Percentiles rank a stretch among this genome's conserved stretches.
Evolutionary conservation across 2,329 filamentous ascomycete genomes (phyloP).

Genomic region (Apiospora saccharicola): DNA sequence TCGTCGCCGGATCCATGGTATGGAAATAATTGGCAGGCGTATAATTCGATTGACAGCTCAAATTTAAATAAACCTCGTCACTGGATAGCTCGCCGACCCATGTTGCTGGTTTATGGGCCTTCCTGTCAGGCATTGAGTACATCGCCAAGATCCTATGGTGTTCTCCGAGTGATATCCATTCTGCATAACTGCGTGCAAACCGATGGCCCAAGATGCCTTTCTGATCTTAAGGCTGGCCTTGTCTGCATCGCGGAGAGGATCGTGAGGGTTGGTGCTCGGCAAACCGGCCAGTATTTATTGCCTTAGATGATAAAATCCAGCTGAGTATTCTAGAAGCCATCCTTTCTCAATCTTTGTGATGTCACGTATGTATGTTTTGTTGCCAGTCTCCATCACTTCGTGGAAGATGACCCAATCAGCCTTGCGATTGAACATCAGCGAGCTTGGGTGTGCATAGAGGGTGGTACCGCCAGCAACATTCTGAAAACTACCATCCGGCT

Average conservation of each 20-base stretch:
- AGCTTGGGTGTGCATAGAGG: slow-evolving; percentile 89
- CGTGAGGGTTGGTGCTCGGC: not conserved
- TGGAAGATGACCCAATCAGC: slow-evolving; percentile 97
- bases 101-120: not conserved
- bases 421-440: slow-evolving; percentile 94
- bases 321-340: slow-evolving; percentile 91
- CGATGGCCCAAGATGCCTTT: not conserved
- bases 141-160: slow-evolving; percentile 4
- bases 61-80: slow-evolving; percentile 9
- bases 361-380: slow-evolving; percentile 90
- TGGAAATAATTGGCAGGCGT: not conserved
- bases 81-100: not conserved
- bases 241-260: not conserved
- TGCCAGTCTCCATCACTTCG: slow-evolving; percentile 87
- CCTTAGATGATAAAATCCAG: slow-evolving; percentile 75
- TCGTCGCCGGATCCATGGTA: not conserved
- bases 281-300: slow-evolving; percentile 46
- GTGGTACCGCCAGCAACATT: slow-evolving; percentile 82
- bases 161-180: not conserved
- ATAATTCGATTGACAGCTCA: not conserved
- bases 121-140: not conserved
- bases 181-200: not conserved
- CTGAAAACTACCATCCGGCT: slow-evolving; percentile 87
- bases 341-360: slow-evolving; percentile 90
- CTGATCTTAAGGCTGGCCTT: not conserved